Percentiles rank a stretch among this genome's conserved stretches.
Conservation (phyloP, 176 grass and related monocot genomes). For the Lolium perenne region DNA sequence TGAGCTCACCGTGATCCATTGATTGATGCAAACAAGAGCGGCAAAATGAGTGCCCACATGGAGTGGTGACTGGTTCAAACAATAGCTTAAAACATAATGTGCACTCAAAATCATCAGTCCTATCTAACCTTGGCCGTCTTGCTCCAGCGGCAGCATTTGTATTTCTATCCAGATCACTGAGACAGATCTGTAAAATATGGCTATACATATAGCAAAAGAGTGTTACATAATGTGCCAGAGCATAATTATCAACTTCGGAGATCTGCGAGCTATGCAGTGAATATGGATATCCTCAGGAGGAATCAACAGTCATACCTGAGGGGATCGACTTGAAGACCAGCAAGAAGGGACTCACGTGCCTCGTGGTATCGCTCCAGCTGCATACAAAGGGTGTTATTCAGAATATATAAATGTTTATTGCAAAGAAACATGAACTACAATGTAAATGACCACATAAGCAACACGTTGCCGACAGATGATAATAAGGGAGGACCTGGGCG, state of each 20-base stretch:
- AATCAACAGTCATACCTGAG: conserved; percentile 66
- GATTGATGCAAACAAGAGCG: conserved; percentile 90
- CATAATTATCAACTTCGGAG: conserved; percentile 29
- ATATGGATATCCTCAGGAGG: conserved; percentile 29
- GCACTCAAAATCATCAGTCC: conserved; percentile 93
- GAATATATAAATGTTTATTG: conserved; percentile 27
- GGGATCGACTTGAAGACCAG: conserved; percentile 93
- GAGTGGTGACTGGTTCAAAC: conserved; percentile 98
- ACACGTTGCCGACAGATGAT: no score
- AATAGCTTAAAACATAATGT: conserved; percentile 94
- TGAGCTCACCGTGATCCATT: conserved; percentile 91
- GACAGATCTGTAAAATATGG: conserved; percentile 68
- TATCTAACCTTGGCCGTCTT: conserved; percentile 63
- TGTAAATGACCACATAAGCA: no score
- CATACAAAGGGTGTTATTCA: conserved; percentile 27
- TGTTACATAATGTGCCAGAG: conserved; percentile 31
- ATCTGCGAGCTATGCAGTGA: conserved; percentile 36
- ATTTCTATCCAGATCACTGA: conserved; percentile 71
- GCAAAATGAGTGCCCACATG: conserved; percentile 99
- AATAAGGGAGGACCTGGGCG: no score
- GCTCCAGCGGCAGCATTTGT: conserved; percentile 61
- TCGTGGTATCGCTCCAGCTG: conserved; percentile 88
- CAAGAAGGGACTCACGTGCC: conserved; percentile 77
- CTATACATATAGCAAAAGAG: conserved; percentile 56
- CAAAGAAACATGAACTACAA: no score